Evolutionary conservation across 306 rosid genomes (phyloP), one percentile per base, ranked within the genome.

Genomic region (Medicago ruthenica): DNA sequence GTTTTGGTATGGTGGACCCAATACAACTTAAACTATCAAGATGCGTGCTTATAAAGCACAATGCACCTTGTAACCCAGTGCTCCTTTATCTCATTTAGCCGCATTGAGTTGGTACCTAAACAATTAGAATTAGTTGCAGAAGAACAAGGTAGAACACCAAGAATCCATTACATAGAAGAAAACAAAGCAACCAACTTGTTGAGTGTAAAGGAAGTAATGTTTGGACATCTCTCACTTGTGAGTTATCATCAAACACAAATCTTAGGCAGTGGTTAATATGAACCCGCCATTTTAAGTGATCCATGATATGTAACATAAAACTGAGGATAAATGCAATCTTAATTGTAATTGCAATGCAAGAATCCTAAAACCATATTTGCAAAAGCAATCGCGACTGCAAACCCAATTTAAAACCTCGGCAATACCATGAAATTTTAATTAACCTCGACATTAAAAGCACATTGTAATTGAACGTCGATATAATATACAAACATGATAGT

Each of bases 401-500:
- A 5, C 16, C 51, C 4, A 45, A 45, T 45, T 45, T 45, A 13
- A 45, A 45, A 45, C 51, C 14, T 13, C 13, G 16, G 16, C 16
- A 45, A 59, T 6, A 31, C 41, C 42, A 61, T 27, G 41, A 21
- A 61, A 61, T 9, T 61, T 20, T 2, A 67, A 58, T 58, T 12
- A 22, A 40, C 55, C 40, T 69, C 34, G 71, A 45, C 55, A 80
- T 44, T 50, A 69, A 18, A 74, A 74, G 80, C 81, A 80, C 65
- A 31, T 31, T 67, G 58, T 66, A 45, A 80, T 59, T 48, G 70
- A 58, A 78, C 60, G 82, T 58, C 62, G 63, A 71, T 75, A 60
- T 71, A 84, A 78, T 81, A 84, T 84, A 86, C 81, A 86, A 68
- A 74, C 90, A 65, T 11, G 68, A 81, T 40, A 72, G 44, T 17